phyloP scores from a whole-genome alignment of 345 rosid genomes.

The Acer negundo region DNA sequence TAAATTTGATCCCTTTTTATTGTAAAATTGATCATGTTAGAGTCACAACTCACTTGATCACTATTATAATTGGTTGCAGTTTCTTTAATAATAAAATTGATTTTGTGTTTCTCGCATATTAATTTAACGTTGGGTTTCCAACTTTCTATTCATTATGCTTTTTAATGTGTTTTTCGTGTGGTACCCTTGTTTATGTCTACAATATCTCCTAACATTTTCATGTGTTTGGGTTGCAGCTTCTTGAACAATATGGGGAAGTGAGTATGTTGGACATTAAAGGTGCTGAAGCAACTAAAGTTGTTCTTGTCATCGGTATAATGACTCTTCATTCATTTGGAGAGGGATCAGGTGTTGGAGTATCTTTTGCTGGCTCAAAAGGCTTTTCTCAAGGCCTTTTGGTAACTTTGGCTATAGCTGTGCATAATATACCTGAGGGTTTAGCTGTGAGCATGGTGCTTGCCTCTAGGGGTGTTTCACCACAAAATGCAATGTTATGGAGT shows the following conservation, averaged over 20 bases:
- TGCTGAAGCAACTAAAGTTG: conserved; percentile 93
- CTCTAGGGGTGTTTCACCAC: conserved; percentile 98
- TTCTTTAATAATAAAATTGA: not conserved
- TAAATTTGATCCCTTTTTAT: not conserved
- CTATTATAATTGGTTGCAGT: not conserved
- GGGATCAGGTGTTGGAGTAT: conserved; percentile 99
- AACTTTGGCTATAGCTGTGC: conserved; percentile 97
- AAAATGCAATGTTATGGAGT: conserved; percentile 99
- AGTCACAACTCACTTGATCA: not conserved
- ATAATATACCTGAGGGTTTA: conserved; percentile 96
- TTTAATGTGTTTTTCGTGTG: not conserved
- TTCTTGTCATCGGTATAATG: conserved; percentile 97
- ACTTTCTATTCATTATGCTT: not conserved
- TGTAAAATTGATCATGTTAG: not conserved
- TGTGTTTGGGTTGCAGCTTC: conserved; percentile 57
- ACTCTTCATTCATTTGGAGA: conserved; percentile 99
- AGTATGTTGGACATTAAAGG: conserved; percentile 99
- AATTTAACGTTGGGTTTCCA: not conserved
- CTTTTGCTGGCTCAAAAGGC: conserved; percentile 99
- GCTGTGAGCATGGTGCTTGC: conserved; percentile 99
- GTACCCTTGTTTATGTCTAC: not conserved
- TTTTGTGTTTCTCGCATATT: not conserved
- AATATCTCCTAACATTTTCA: conserved; percentile 2
- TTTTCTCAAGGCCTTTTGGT: conserved; percentile 96
- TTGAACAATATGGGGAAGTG: conserved; percentile 95